Evolutionary conservation across 768 basidiomycete genomes (phyloP).

Genomic region (Myochromella boudieri): DNA sequence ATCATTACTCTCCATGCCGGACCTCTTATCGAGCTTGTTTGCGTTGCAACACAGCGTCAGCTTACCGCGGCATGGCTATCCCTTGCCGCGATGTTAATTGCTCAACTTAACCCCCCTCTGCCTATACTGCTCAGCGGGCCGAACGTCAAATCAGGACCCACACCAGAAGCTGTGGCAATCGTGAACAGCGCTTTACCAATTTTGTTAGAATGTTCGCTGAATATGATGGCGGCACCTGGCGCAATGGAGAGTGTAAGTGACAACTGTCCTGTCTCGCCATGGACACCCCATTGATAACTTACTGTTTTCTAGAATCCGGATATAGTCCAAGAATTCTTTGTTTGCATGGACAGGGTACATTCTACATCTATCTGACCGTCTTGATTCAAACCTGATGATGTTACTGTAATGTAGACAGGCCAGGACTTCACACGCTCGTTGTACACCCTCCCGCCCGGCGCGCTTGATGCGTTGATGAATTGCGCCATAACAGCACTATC

Average conservation of each 20-base stretch:
- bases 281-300: too few relatives aligned
- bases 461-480: constrained; percentile 63
- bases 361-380: background rate
- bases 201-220: constrained; percentile 58
- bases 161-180: constrained; percentile 53
- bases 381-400: background rate
- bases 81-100: constrained; percentile 75
- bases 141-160: constrained; percentile 48
- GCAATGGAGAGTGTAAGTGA: constrained; percentile 69
- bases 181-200: constrained; percentile 56
- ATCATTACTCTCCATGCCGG: constrained; percentile 79
- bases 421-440: constrained; percentile 57
- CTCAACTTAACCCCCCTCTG: constrained; percentile 78
- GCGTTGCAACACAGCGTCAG: constrained; percentile 67
- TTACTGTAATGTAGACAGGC: constrained; percentile 27
- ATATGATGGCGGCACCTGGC: constrained; percentile 50
- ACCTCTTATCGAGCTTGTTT: constrained; percentile 79
- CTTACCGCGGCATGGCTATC: constrained; percentile 84
- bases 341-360: constrained; percentile 73
- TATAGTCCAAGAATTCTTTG: constrained; percentile 87
- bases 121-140: constrained; percentile 27
- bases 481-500: constrained; percentile 63
- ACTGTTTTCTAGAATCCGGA: constrained; percentile 74
- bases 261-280: background rate
- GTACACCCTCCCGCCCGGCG: constrained; percentile 55